These are phyloP conservation scores for Lindgomyces ingoldianus DNA, from an alignment of 495 filamentous ascomycete genomes.

Conservation along the genomic window DNA sequence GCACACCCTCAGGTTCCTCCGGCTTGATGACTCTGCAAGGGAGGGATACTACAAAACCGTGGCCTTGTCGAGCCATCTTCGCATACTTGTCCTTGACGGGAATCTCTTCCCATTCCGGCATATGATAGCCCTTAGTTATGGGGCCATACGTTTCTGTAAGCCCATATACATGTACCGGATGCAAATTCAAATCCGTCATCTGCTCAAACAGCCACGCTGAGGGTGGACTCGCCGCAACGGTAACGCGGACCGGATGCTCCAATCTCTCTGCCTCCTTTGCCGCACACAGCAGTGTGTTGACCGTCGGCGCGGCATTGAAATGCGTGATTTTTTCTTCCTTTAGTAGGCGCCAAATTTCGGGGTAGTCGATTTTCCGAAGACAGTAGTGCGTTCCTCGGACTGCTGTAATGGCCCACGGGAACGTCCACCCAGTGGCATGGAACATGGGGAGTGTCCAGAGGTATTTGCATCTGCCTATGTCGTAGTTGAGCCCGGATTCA, in stretches of 20 bases:
- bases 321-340: conserved; percentile 86
- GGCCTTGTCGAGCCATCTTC: conserved; percentile 89
- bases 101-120: conserved; percentile 78
- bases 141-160: conserved; percentile 95
- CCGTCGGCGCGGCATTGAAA: conserved; percentile 94
- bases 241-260: conserved; percentile 74
- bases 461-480: conserved; percentile 70
- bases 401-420: conserved; percentile 82
- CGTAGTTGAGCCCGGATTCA: conserved; percentile 78
- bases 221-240: conserved; percentile 89
- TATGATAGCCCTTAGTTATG: conserved; percentile 87
- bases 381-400: conserved; percentile 94
- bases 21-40: conserved; percentile 81
- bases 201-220: conserved; percentile 86
- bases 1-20: conserved; percentile 63
- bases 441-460: conserved; percentile 97
- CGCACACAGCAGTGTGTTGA: conserved; percentile 89
- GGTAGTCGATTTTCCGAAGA: conserved; percentile 91
- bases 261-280: conserved; percentile 68
- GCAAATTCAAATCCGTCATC: conserved; percentile 84
- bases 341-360: conserved; percentile 83
- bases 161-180: conserved; percentile 93
- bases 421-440: conserved; percentile 67
- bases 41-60: conserved; percentile 84
- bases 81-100: conserved; percentile 71